Percentiles rank a stretch among this genome's conserved stretches.
These are phyloP conservation scores for Fusarium algeriense DNA, from an alignment of 2,329 filamentous ascomycete species.

Conservation along the genomic window DNA sequence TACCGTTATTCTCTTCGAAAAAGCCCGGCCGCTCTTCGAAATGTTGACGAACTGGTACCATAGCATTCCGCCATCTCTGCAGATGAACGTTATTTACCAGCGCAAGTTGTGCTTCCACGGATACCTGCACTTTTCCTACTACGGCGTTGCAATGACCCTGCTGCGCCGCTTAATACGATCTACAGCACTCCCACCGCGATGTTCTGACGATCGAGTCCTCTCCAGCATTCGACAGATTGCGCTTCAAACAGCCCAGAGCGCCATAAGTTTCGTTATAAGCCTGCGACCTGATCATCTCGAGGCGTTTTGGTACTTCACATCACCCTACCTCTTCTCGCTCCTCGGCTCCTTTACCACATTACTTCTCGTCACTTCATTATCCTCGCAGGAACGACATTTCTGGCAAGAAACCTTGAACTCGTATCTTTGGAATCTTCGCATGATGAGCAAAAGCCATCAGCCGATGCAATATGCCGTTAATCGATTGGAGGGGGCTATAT, in stretches of 20 bases:
- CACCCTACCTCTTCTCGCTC: slow-evolving; percentile 55
- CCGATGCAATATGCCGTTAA: slow-evolving; percentile 55
- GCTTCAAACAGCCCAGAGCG: slow-evolving; percentile 49
- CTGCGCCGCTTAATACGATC: slow-evolving; percentile 59
- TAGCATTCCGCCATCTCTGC: slow-evolving; percentile 57
- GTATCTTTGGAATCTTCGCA: slow-evolving; percentile 51
- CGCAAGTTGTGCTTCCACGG: slow-evolving; percentile 57
- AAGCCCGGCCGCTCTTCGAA: slow-evolving; percentile 62
- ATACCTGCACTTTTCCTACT: slow-evolving; percentile 61
- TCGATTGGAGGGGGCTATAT: slow-evolving; percentile 53
- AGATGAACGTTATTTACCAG: slow-evolving; percentile 57
- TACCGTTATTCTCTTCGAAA: slow-evolving; percentile 56
- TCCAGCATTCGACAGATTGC: slow-evolving; percentile 49
- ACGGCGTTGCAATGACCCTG: slow-evolving; percentile 60
- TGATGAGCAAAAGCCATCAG: slow-evolving; percentile 53
- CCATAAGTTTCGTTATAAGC: slow-evolving; percentile 52
- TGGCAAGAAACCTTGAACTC: slow-evolving; percentile 53
- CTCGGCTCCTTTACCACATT: slow-evolving; percentile 56
- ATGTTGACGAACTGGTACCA: slow-evolving; percentile 62
- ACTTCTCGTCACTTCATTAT: slow-evolving; percentile 51
- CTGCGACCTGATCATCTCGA: slow-evolving; percentile 55
- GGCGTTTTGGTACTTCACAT: slow-evolving; percentile 57
- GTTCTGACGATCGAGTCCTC: slow-evolving; percentile 47
- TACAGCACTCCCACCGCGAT: slow-evolving; percentile 48
- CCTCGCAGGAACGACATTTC: slow-evolving; percentile 49